Conservation (phyloP, 768 basidiomycete genomes). For the Rhodotorula diobovata region DNA sequence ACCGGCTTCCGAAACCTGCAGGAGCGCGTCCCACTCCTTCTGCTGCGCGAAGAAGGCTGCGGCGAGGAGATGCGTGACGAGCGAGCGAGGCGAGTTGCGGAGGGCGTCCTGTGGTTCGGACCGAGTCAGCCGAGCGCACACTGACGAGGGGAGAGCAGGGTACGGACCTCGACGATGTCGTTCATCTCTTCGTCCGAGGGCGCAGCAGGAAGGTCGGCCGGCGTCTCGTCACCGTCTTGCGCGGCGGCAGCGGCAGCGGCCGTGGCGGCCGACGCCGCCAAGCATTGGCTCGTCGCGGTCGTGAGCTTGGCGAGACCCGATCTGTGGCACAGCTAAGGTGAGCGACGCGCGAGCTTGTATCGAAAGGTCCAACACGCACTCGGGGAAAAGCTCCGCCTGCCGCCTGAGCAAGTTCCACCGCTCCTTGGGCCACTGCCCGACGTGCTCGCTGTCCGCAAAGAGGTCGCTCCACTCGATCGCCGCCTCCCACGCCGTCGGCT, state of each 20-base stretch:
- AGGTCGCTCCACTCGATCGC: constrained; percentile 70
- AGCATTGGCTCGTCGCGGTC: constrained; percentile 40
- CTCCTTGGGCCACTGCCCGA: constrained; percentile 62
- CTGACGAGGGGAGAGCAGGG: not conserved
- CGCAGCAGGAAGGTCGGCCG: not conserved
- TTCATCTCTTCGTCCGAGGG: constrained; percentile 26
- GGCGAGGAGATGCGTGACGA: constrained; percentile 64
- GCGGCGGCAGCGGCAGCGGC: constrained; percentile 41
- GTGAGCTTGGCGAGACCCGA: constrained; percentile 43
- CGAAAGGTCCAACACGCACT: constrained; percentile 34
- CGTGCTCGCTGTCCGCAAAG: constrained; percentile 58
- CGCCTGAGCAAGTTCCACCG: constrained; percentile 53
- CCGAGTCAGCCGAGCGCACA: not conserved
- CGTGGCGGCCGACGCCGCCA: constrained; percentile 51
- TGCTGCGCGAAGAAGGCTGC: constrained; percentile 64
- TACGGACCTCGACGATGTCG: constrained; percentile 30
- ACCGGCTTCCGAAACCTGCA: constrained; percentile 67
- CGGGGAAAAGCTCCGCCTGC: constrained; percentile 65
- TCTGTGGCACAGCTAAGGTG: not conserved
- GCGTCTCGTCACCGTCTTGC: constrained; percentile 38
- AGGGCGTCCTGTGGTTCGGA: constrained; percentile 55
- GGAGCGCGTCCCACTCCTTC: constrained; percentile 67
- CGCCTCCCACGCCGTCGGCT: constrained; percentile 76
- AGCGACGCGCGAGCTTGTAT: not conserved
- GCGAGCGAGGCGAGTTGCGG: constrained; percentile 54